Base-by-base conservation (phyloP, 1,284 basidiomycete species). In the Cryptococcus sp. region DNA sequence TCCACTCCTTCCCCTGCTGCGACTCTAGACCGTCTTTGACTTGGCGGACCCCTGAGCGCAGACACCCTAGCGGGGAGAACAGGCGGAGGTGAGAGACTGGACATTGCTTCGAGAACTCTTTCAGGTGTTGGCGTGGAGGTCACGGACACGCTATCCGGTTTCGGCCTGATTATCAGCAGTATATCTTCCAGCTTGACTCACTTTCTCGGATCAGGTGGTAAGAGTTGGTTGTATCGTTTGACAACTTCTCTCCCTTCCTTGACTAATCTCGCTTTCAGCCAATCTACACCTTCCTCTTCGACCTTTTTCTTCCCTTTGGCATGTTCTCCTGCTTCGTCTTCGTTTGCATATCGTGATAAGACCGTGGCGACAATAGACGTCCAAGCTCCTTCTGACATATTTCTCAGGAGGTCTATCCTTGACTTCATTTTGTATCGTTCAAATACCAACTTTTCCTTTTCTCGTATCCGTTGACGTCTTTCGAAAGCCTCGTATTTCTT, bases 361-460 rank as follows among this genome's bases (percentile, higher is more conserved):
- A 70, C 61, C 2, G 65, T 66, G 3, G 31, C 49, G 13, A 72
- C 64, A 2, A 72, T 60, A 0, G 58, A 46, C 6, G 58, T 38
- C 71, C 71, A 73, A 43, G 66, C 53, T 7, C 55, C 41, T 4
- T 50, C 58, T 2, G 69, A 63, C 58, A 74, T 65, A 37, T 61
- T 80, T 59, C 82, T 83, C 57, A 95, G 80, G 68, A 92, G 86
- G 46, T 94, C 90, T 60, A 94, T 88, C 36, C 91, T 84, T 67
- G 90, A 85, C 66, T 87, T 86, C 66, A 96, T 84, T 73, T 92
- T 93, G 78, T 92, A 90, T 60, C 92, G 89, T 68, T 92, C 89
- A 61, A 90, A 87, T 71, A 88, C 85, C 58, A 96, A 82, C 68
- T 90, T 90, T 73, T 94, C 91, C 73, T 90, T 89, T 76, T 95